Percentiles rank a stretch among this genome's conserved stretches.
Conservation (phyloP, 345 rosid species). For the Viola odorata region DNA sequence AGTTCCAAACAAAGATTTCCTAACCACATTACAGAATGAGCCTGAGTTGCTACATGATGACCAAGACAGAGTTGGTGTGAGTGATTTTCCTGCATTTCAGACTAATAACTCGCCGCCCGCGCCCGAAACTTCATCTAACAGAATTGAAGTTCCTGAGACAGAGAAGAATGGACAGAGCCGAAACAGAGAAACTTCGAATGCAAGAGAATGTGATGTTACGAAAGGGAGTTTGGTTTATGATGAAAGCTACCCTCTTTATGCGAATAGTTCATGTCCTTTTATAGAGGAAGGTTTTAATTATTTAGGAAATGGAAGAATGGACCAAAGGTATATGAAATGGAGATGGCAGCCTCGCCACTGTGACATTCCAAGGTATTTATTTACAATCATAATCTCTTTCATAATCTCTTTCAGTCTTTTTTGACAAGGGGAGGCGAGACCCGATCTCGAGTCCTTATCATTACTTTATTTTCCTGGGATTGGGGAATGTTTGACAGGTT, state of each 20-base stretch:
- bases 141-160: not conserved
- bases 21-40: constrained; percentile 13
- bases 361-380: constrained; percentile 60
- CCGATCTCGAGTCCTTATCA: no score
- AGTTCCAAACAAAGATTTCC: constrained; percentile 30
- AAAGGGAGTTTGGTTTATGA: constrained; percentile 84
- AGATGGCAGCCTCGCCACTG: constrained; percentile 81
- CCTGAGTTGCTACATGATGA: constrained; percentile 11
- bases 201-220: constrained; percentile 50
- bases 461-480: not conserved
- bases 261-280: constrained; percentile 76
- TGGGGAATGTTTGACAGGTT: constrained; percentile 43
- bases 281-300: constrained; percentile 91
- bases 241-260: constrained; percentile 63
- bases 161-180: constrained; percentile 6
- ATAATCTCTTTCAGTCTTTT: no score
- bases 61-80: constrained; percentile 4
- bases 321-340: constrained; percentile 66
- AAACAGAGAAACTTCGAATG: constrained; percentile 27
- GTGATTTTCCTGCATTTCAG: not conserved
- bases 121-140: constrained; percentile 13
- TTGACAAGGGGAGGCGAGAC: no score
- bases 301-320: constrained; percentile 67
- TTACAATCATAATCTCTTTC: no score
- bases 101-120: constrained; percentile 17